These are phyloP conservation scores for Rhizopogon sp. DNA, from an alignment of 768 basidiomycete genomes.

Conservation along the genomic window DNA sequence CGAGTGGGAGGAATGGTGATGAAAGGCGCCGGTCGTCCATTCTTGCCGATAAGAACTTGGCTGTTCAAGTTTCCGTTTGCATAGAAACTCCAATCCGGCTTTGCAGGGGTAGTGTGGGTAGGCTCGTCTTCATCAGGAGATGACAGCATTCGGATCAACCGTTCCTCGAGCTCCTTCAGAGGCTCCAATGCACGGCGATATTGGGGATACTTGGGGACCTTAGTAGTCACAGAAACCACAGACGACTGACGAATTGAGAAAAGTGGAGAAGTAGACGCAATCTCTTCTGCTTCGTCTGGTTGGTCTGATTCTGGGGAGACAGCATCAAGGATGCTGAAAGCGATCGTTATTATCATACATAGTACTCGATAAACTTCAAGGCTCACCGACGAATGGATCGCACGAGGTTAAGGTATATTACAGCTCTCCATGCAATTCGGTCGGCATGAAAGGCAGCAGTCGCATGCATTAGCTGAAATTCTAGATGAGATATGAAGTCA, in stretches of 20 bases:
- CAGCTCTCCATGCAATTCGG: constrained; percentile 80
- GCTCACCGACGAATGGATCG: constrained; percentile 71
- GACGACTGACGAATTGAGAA: constrained; percentile 39
- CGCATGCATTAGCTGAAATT: constrained; percentile 80
- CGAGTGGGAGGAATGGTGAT: constrained; percentile 26
- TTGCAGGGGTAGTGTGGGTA: constrained; percentile 45
- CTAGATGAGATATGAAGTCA: constrained; percentile 33
- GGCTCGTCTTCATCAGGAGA: constrained; percentile 64
- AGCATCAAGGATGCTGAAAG: constrained; percentile 63
- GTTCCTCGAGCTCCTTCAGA: constrained; percentile 63
- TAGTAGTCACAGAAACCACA: constrained; percentile 42
- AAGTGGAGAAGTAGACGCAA: constrained; percentile 46
- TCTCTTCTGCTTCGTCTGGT: constrained; percentile 55
- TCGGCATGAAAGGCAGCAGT: constrained; percentile 75
- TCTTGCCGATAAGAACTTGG: constrained; percentile 18
- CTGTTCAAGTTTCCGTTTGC: constrained; percentile 8
- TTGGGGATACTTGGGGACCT: constrained; percentile 53
- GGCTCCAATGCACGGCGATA: constrained; percentile 65
- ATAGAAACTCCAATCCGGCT: constrained; percentile 34
- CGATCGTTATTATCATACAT: background rate
- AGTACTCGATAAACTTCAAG: background rate
- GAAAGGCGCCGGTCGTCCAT: constrained; percentile 41
- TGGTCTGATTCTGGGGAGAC: constrained; percentile 60
- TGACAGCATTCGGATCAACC: constrained; percentile 60
- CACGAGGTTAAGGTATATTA: constrained; percentile 85